Percentiles rank a stretch among this genome's conserved stretches.
Conservation (phyloP, 2,329 filamentous ascomycete species). For the Chaetomiaceae sp. region DNA sequence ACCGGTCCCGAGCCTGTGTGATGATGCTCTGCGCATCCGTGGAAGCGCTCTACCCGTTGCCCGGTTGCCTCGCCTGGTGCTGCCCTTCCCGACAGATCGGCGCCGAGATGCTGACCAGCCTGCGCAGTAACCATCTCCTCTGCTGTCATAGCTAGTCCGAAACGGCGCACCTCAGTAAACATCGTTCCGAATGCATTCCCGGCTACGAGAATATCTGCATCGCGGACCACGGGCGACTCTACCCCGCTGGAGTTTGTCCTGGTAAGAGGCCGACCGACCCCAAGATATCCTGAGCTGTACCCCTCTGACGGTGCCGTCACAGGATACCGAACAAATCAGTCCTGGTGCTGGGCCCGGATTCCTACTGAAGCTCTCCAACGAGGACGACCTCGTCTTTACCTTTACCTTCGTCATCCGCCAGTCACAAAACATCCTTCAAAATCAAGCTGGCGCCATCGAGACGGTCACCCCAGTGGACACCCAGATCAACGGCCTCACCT, state of each 20-base stretch:
- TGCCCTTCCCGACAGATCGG: not conserved
- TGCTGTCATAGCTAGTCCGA: slow-evolving; percentile 74
- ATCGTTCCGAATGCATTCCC: slow-evolving; percentile 84
- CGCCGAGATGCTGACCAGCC: slow-evolving; percentile 23
- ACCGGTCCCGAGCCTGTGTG: not conserved
- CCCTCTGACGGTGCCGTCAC: slow-evolving; percentile 15
- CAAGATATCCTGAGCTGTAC: slow-evolving; percentile 6
- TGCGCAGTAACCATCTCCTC: slow-evolving; percentile 77
- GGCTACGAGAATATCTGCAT: slow-evolving; percentile 69
- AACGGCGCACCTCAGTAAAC: slow-evolving; percentile 70
- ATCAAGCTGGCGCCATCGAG: slow-evolving; percentile 46
- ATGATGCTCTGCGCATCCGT: slow-evolving; percentile 5
- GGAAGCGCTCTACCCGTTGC: not conserved
- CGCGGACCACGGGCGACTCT: slow-evolving; percentile 68
- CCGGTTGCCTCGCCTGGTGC: not conserved
- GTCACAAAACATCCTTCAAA: slow-evolving; percentile 34
- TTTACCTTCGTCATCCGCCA: slow-evolving; percentile 82
- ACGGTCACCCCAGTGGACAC: slow-evolving; percentile 59
- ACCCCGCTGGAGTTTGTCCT: slow-evolving; percentile 85
- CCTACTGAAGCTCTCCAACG: slow-evolving; percentile 79
- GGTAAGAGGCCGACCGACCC: slow-evolving; percentile 46
- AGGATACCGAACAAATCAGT: slow-evolving; percentile 71
- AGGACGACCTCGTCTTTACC: slow-evolving; percentile 88
- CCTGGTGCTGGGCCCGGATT: slow-evolving; percentile 60
- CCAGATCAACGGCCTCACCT: slow-evolving; percentile 82